Percentiles rank a stretch among this genome's conserved stretches.
Conservation (phyloP, 2,329 filamentous ascomycete genomes). For the Leptographium wingfieldii region DNA sequence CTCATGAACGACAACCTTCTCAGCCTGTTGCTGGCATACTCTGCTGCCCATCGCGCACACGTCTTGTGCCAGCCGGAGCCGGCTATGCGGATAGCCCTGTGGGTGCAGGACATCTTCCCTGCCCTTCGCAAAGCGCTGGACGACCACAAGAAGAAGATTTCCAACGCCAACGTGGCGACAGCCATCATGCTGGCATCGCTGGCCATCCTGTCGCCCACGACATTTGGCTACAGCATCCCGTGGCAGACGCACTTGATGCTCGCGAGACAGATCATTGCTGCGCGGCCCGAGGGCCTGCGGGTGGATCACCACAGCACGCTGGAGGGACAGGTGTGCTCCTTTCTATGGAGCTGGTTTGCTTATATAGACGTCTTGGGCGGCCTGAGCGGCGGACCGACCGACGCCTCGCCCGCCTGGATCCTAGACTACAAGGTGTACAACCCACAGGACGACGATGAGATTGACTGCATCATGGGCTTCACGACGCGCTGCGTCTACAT, state of each 20-base stretch:
- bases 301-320: slow-evolving; percentile 37
- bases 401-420: slow-evolving; percentile 38
- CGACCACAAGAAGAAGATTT: slow-evolving; percentile 48
- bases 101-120: slow-evolving; percentile 70
- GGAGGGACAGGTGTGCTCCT: slow-evolving; percentile 51
- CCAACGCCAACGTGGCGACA: slow-evolving; percentile 62
- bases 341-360: slow-evolving; percentile 71
- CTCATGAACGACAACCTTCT: slow-evolving; percentile 58
- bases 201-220: slow-evolving; percentile 71
- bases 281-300: slow-evolving; percentile 33
- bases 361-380: slow-evolving; percentile 72
- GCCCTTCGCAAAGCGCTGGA: slow-evolving; percentile 55
- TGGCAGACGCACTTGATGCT: slow-evolving; percentile 72
- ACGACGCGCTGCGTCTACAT: slow-evolving; percentile 59
- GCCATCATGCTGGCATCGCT: slow-evolving; percentile 77
- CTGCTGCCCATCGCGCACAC: slow-evolving; percentile 69
- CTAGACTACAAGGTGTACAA: slow-evolving; percentile 38
- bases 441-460: slow-evolving; percentile 47
- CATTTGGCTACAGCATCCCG: slow-evolving; percentile 66
- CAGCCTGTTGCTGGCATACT: slow-evolving; percentile 67
- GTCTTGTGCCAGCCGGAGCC: slow-evolving; percentile 64
- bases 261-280: slow-evolving; percentile 61
- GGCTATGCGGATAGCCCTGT: slow-evolving; percentile 62
- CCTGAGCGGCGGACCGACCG: slow-evolving; percentile 44
- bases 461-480: slow-evolving; percentile 73